Conservation (phyloP, 2,329 filamentous ascomycete species). For the Pseudogymnoascus verrucosus region DNA sequence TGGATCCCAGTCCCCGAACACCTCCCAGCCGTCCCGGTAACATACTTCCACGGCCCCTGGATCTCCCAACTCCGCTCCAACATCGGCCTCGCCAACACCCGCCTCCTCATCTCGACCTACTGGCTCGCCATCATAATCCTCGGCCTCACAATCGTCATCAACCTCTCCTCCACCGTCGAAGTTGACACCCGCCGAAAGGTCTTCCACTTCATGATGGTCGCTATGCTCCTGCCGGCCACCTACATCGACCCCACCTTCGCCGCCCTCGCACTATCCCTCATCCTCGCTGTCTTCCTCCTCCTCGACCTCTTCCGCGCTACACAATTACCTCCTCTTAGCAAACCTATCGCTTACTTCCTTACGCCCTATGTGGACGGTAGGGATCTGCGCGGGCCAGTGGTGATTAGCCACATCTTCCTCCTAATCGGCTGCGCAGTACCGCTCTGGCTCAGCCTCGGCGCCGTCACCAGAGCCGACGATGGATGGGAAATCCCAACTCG, state of each 20-base stretch:
- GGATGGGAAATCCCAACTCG: conserved; percentile 70
- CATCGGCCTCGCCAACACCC: conserved; percentile 70
- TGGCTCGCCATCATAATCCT: conserved; percentile 60
- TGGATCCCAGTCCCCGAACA: conserved; percentile 65
- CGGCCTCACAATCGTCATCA: conserved; percentile 68
- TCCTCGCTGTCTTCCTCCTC: conserved; percentile 77
- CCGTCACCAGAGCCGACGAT: conserved; percentile 50
- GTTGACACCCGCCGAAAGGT: conserved; percentile 95
- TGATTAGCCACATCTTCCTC: conserved; percentile 92
- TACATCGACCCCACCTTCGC: conserved; percentile 82
- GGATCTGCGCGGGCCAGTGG: conserved; percentile 86
- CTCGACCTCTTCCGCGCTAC: conserved; percentile 85
- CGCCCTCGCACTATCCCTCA: conserved; percentile 68
- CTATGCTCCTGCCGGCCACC: conserved; percentile 82
- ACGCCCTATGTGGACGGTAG: conserved; percentile 91
- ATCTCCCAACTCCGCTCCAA: conserved; percentile 55
- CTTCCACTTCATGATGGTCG: conserved; percentile 97
- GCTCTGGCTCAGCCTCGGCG: conserved; percentile 78
- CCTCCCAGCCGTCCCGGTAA: conserved; percentile 1
- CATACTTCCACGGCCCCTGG: conserved; percentile 39
- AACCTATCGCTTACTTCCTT: conserved; percentile 77
- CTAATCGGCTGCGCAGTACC: conserved; percentile 92
- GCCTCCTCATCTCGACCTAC: conserved; percentile 69
- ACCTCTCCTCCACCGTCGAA: conserved; percentile 68
- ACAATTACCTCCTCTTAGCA: conserved; percentile 82